These are phyloP conservation scores for Filobasidium wieringae DNA, from an alignment of 768 basidiomycete species.

Conservation along the genomic window DNA sequence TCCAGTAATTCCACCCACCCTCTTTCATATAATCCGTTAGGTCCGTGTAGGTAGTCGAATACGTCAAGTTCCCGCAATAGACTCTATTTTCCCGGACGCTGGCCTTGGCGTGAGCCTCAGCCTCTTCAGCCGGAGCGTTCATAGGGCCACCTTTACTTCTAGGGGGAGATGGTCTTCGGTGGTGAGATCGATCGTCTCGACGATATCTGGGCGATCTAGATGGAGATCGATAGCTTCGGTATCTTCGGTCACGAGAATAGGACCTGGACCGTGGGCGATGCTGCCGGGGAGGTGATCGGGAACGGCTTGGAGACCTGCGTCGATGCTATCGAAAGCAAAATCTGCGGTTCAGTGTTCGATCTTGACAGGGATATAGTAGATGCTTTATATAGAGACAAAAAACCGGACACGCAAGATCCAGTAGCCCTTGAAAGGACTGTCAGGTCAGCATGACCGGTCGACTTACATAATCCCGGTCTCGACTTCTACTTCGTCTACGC, in stretches of 20 bases:
- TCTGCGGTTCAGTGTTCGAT: not conserved
- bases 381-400: conserved; percentile 1
- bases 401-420: conserved; percentile 3
- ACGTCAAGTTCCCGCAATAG: conserved; percentile 97
- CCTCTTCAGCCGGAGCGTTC: conserved; percentile 58
- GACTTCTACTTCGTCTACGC: conserved; percentile 5
- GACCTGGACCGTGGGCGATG: conserved; percentile 47
- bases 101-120: conserved; percentile 84
- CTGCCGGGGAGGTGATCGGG: conserved; percentile 39
- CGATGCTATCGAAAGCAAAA: too few species aligned
- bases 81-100: conserved; percentile 97
- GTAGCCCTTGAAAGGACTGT: not conserved
- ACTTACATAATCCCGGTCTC: conserved; percentile 1
- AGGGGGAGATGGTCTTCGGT: conserved; percentile 9
- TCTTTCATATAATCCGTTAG: conserved; percentile 99
- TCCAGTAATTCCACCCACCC: conserved; percentile 75
- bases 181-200: conserved; percentile 4
- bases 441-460: not conserved
- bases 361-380: conserved; percentile 43
- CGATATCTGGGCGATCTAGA: conserved; percentile 32
- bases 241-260: conserved; percentile 40
- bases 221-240: conserved; percentile 37
- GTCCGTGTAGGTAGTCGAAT: conserved; percentile 97
- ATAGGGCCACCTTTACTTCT: conserved; percentile 29
- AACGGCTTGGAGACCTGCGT: conserved; percentile 43